Percentiles rank a stretch among this genome's conserved stretches.
Conservation (phyloP, 129 eudicot species). For the Cynara cardunculus region DNA sequence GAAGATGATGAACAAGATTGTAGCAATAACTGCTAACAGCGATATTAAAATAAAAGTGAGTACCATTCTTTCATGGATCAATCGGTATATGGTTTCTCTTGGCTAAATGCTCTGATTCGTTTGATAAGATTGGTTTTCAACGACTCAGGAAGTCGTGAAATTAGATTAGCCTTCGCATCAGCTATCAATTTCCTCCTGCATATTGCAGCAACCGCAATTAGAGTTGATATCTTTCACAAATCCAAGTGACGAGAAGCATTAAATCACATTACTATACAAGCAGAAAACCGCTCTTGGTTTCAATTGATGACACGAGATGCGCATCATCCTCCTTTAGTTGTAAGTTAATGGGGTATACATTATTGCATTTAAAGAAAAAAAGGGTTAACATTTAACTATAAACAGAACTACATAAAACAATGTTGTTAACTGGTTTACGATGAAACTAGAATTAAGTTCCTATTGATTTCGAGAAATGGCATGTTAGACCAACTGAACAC, state of each 20-base stretch:
- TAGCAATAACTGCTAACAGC: neutral
- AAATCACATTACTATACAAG: no score
- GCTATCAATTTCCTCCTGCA: constrained; percentile 71
- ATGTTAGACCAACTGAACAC: no score
- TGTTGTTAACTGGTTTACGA: no score
- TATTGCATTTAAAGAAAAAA: no score
- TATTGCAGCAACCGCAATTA: constrained; percentile 1
- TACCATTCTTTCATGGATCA: constrained; percentile 37
- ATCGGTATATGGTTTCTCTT: constrained; percentile 27
- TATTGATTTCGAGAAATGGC: no score
- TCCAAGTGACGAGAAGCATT: neutral
- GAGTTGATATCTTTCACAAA: neutral
- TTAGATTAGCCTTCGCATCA: constrained; percentile 54
- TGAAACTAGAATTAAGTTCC: no score
- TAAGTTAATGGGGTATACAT: neutral
- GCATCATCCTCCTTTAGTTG: no score
- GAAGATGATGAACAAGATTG: neutral
- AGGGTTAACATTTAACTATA: neutral
- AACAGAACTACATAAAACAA: no score
- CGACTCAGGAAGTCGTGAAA: constrained; percentile 60
- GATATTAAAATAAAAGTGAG: neutral
- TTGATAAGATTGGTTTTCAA: constrained; percentile 61
- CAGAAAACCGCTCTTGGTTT: neutral
- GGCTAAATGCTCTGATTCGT: constrained; percentile 48
- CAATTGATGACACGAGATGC: neutral